Base-by-base conservation (phyloP, 495 filamentous ascomycete genomes). In the Penicillium maclennaniae region DNA sequence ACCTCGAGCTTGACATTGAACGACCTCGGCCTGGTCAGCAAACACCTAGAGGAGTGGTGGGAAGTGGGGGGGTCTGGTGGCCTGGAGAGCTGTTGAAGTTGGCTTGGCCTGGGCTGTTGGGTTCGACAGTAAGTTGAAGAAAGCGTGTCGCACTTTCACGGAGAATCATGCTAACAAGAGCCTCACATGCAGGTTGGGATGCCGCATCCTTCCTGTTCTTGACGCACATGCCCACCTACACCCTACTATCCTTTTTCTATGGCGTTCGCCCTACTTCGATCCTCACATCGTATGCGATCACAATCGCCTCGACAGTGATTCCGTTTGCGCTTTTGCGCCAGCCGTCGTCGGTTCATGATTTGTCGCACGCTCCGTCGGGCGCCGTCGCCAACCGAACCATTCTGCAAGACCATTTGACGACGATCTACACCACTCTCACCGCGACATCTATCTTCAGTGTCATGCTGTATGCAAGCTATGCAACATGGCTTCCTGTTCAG, bases 181-280 rank as follows among this genome's bases (percentile, higher is more conserved):
- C 14, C 31, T 34, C 10, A 23, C 10, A 16, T 34, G 21, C 51
- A 87, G 83, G 81, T 60, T 79, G 85, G 60, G 91, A 95, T 72
- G 69, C 89, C 51, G 79, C 79, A 26, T 75, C 82, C 17, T 76
- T 91, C 60, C 80, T 82, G 21, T 69, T 88, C 49, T 70, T 95
- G 6, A 83, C 86, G 21, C 83, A 88, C 67, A 76, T 85, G 10
- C 91, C 91, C 28, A 80, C 79, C 45, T 79, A 83, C 56, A 83
- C 83, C 54, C 83, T 96, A 42, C 73, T 91, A 31, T 73, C 72
- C 23, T 81, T 79, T 58, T 95, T 92, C 77, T 95, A 92, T 76
- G 63, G 70, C 15, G 73, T 91, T 48, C 77, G 80, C 6, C 73
- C 79, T 8, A 69, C 68, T 43, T 83, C 87, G 8, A 69, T 83